A percentile compares a stretch with the other conserved stretches of the same genome.
Conservation (phyloP, 2,329 filamentous ascomycete genomes). For the Plenodomus tracheiphilus region DNA sequence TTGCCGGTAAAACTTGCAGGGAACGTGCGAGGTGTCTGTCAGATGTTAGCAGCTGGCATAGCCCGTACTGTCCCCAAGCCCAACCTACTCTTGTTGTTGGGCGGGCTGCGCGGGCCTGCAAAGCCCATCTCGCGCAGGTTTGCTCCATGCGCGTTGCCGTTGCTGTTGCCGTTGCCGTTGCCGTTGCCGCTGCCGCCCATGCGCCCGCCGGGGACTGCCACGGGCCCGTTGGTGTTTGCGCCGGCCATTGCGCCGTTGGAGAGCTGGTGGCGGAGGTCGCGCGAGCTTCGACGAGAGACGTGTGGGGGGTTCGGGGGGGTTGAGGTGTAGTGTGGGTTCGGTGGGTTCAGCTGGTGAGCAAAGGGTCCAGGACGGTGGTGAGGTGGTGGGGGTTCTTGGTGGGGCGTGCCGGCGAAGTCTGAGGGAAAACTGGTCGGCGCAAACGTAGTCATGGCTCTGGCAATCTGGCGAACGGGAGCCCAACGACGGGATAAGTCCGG, state of each 20-base stretch:
- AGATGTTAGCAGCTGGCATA: conserved; percentile 18
- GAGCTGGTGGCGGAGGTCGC: conserved; percentile 34
- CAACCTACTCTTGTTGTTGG: conserved; percentile 53
- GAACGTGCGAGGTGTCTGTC: conserved; percentile 91
- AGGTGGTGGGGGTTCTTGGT: conserved; percentile 33
- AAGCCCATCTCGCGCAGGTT: conserved; percentile 45
- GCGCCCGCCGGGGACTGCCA: conserved; percentile 43
- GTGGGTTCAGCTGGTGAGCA: conserved; percentile 31
- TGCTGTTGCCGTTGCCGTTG: conserved; percentile 16
- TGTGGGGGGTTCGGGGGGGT: conserved; percentile 27
- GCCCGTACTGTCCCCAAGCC: background rate
- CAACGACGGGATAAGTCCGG: conserved; percentile 6
- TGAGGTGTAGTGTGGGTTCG: conserved; percentile 18
- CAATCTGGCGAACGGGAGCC: conserved; percentile 5
- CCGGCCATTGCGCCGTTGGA: conserved; percentile 39
- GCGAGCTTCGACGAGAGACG: conserved; percentile 31
- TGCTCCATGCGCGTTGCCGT: conserved; percentile 34
- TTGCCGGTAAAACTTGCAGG: conserved; percentile 99
- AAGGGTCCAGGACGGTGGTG: conserved; percentile 28
- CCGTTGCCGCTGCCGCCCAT: conserved; percentile 5
- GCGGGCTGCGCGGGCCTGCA: conserved; percentile 50
- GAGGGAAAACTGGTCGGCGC: conserved; percentile 22
- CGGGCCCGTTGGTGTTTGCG: conserved; percentile 40
- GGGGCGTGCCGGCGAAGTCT: conserved; percentile 31
- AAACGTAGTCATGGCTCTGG: conserved; percentile 34